A percentile compares a stretch with the other conserved stretches of the same genome.
These are phyloP conservation scores for Alternaria conjuncta DNA, from an alignment of 2,329 filamentous ascomycete genomes.

Conservation along the genomic window DNA sequence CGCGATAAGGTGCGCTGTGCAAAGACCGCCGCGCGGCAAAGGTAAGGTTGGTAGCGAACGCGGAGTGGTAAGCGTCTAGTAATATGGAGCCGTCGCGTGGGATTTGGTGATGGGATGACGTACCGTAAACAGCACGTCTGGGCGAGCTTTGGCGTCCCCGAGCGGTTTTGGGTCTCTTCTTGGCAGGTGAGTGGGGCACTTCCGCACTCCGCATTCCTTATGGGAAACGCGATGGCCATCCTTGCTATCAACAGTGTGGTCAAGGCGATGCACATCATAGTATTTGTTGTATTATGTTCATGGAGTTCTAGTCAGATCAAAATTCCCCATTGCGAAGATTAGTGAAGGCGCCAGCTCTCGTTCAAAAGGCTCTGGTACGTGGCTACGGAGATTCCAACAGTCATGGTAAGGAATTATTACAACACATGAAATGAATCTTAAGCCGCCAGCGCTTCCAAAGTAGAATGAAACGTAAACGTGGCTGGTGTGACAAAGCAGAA, in stretches of 20 bases:
- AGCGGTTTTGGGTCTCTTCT: slow-evolving; percentile 3
- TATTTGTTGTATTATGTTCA: not conserved
- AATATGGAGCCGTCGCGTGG: not conserved
- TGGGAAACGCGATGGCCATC: slow-evolving; percentile 3
- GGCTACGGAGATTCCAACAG: slow-evolving; percentile 9
- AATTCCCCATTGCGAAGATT: not conserved
- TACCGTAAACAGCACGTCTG: slow-evolving; percentile 18
- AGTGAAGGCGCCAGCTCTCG: not conserved
- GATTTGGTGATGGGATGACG: slow-evolving; percentile 13
- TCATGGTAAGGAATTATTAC: slow-evolving; percentile 7
- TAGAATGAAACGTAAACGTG: slow-evolving; percentile 6
- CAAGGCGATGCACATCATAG: not conserved
- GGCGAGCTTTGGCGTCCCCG: slow-evolving; percentile 13
- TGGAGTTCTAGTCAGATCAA: not conserved
- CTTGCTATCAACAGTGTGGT: slow-evolving; percentile 3
- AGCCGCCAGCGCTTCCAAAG: not conserved
- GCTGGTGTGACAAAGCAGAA: slow-evolving; percentile 12
- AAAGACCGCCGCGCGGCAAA: not conserved
- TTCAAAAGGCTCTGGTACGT: slow-evolving; percentile 2
- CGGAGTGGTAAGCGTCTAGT: not conserved
- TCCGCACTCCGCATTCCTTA: slow-evolving; percentile 8
- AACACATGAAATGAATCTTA: slow-evolving; percentile 4
- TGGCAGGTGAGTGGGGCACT: slow-evolving; percentile 14
- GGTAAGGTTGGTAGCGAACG: not conserved
- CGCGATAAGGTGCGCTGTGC: not conserved